Evolutionary conservation across 1,284 basidiomycete species (phyloP).

Genomic region (Ustilago vetiveriae): DNA sequence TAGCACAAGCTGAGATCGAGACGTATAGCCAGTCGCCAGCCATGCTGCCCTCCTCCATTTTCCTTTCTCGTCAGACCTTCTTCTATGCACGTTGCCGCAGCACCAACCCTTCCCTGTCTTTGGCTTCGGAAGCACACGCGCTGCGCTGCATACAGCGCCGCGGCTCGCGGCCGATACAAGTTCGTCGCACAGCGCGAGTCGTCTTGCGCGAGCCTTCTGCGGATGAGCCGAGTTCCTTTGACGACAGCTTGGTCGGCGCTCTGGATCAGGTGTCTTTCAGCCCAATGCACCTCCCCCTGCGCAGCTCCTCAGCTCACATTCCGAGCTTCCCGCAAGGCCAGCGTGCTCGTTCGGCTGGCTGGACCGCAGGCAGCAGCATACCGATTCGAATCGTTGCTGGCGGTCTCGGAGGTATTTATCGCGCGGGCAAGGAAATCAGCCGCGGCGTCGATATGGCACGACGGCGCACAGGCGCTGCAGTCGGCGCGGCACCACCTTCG

Average conservation of each 20-base stretch:
- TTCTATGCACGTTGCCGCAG: constrained; percentile 28
- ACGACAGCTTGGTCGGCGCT: constrained; percentile 32
- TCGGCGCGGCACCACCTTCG: constrained; percentile 1
- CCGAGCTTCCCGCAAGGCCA: constrained; percentile 49
- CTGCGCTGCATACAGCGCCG: constrained; percentile 17
- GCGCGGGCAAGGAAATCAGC: constrained; percentile 43
- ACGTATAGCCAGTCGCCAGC: constrained; percentile 43
- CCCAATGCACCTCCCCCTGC: constrained; percentile 7
- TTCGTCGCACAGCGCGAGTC: constrained; percentile 33
- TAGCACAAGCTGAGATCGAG: constrained; percentile 47
- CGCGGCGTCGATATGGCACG: constrained; percentile 44
- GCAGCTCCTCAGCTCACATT: constrained; percentile 34
- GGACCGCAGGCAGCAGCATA: constrained; percentile 41
- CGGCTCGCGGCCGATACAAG: constrained; percentile 23
- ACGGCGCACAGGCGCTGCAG: constrained; percentile 27
- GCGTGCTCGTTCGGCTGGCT: constrained; percentile 31
- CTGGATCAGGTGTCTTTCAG: constrained; percentile 34
- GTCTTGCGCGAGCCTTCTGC: constrained; percentile 24
- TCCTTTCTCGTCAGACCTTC: constrained; percentile 41
- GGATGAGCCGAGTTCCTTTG: constrained; percentile 16
- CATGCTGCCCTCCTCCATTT: constrained; percentile 40
- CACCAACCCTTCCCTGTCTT: not conserved
- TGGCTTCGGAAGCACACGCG: not conserved
- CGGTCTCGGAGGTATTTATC: constrained; percentile 42
- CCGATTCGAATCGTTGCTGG: constrained; percentile 49